Base-by-base conservation (phyloP, 371 early-diverging fungal species). In the Circinella minor region DNA sequence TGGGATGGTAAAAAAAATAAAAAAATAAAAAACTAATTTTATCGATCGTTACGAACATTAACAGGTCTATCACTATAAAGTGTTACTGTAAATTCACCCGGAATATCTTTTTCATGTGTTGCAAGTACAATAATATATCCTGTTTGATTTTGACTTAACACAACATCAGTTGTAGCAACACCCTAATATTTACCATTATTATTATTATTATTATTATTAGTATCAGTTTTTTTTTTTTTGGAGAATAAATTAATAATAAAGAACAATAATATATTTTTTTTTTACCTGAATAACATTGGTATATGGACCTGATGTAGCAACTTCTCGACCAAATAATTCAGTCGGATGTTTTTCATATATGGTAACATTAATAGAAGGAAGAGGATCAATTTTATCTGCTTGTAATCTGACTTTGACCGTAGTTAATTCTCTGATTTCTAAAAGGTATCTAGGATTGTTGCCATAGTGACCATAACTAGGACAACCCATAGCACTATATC, bases 281-380 rank as follows among this genome's bases (percentile, higher is more conserved):
- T 65, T 67, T 62, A 84, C 92, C 72, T 93, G 93, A 14, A 88
- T 83, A 27, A 88, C 86, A 74, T 92, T 90, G 49, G 90, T 86
- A 74, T 92, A 94, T 37, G 88, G 87, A 0, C 94, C 94, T 3
- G 94, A 91, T 17, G 90, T 88, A 15, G 88, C 89, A 18, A 91
- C 75, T 68, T 89, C 88, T 15, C 76, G 75, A 27, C 91, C 92
- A 61, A 88, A 84, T 0, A 85, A 74, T 20, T 88, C 86, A 36
- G 80, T 81, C 34, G 87, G 85, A 59, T 86, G 82, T 36, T 85
- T 80, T 69, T 88, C 89, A 71, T 89, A 92, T 20, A 94, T 79
- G 3, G 91, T 88, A 6, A 92, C 86, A 72, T 90, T 91, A 67
- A 86, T 85, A n/a, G 90, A 86, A 10, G 94, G 94, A 27, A 86